Conservation (phyloP, 2,329 filamentous ascomycete genomes). For the Ophiostoma australiae region DNA sequence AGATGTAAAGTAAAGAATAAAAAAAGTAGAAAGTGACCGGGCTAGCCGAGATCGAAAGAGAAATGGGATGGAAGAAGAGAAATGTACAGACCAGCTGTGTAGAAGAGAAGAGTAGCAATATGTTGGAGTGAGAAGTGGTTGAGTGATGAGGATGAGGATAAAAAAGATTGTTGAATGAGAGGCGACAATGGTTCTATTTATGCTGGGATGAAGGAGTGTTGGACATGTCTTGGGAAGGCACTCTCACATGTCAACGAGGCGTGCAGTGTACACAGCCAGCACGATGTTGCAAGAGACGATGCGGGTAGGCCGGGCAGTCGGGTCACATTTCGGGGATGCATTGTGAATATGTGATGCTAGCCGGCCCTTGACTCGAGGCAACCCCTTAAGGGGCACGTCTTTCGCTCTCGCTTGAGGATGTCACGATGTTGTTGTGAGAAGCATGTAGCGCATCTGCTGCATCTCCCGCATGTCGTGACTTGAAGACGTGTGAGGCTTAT, state of each 20-base stretch:
- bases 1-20: background rate
- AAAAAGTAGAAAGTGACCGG: background rate
- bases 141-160: conserved; percentile 7
- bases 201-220: background rate
- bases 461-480: background rate
- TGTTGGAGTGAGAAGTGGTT: background rate
- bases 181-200: background rate
- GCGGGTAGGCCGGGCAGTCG: background rate
- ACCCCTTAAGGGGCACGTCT: background rate
- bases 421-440: background rate
- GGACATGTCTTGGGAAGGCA: background rate
- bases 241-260: background rate
- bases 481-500: background rate
- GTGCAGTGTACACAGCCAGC: background rate
- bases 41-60: background rate
- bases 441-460: background rate
- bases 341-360: background rate
- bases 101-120: background rate
- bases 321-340: background rate
- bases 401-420: background rate
- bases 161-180: background rate
- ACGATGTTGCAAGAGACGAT: background rate
- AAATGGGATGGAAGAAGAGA: background rate
- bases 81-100: conserved; percentile 6
- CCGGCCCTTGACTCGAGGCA: background rate